phyloP scores from a whole-genome alignment of 805 yeast genomes.

The Alloascoidea africana region DNA sequence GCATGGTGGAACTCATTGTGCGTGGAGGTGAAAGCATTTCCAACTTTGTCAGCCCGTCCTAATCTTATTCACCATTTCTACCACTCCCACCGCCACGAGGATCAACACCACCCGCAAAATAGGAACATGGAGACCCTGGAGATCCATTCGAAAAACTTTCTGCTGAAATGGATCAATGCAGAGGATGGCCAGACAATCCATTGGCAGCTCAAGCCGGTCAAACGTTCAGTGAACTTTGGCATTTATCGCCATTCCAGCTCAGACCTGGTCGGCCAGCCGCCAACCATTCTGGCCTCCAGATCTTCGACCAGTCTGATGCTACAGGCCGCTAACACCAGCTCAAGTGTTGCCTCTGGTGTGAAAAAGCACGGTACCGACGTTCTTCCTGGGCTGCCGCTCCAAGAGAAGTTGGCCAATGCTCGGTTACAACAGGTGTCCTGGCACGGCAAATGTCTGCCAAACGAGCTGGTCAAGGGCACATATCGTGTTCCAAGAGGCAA shows the following conservation, averaged over 20 bases:
- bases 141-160: slow-evolving; percentile 76
- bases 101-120: background rate
- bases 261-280: slow-evolving; percentile 9
- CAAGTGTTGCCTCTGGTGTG: too few relatives aligned
- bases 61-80: background rate
- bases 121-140: slow-evolving; percentile 79
- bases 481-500: slow-evolving; percentile 30
- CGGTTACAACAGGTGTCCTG: slow-evolving; percentile 36
- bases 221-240: slow-evolving; percentile 34
- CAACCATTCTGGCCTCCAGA: background rate
- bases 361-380: too few relatives aligned
- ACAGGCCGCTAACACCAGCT: too few relatives aligned
- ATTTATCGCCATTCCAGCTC: slow-evolving; percentile 10
- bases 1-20: background rate
- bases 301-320: too few relatives aligned
- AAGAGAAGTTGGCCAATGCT: slow-evolving; percentile 38
- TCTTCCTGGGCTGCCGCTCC: slow-evolving; percentile 8
- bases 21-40: background rate
- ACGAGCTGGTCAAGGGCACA: slow-evolving; percentile 47
- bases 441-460: slow-evolving; percentile 42
- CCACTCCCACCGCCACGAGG: slow-evolving; percentile 1
- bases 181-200: slow-evolving; percentile 49
- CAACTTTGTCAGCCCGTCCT: background rate
- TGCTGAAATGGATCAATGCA: slow-evolving; percentile 82
- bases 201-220: slow-evolving; percentile 75